Evolutionary conservation across 768 basidiomycete species (phyloP), one percentile per base, ranked within the genome.

Genomic region (Gelatoporia subvermispora): DNA sequence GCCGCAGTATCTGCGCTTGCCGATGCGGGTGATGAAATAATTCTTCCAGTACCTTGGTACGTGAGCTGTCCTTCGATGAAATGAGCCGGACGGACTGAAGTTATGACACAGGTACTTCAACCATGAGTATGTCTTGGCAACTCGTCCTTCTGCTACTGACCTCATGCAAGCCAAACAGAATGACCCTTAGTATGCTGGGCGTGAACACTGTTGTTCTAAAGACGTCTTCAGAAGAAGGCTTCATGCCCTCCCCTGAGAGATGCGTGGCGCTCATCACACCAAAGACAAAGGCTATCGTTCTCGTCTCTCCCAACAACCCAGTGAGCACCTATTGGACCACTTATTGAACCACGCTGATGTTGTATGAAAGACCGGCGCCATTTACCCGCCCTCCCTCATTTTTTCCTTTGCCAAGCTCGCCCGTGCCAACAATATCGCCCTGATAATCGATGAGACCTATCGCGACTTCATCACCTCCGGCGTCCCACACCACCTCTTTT

Each of bases 401-500:
- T 62, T 69, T 0, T 66, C 76, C 4, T 93, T 91, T 54, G 75
- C 77, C 2, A 54, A 68, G 0, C 75, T 93, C 2, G 85, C 88
- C 0, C 66, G 59, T 18, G 67, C 73, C 43, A 63, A 72, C 22
- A 69, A 72, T 1, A 57, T 91, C 16, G 83, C 88, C 0, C 74
- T 93, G 20, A 73, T 93, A 34, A 42, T 94, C n/a, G 91, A 94
- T 65, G 89, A 92, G 66, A 93, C 91, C 1, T 94, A 94, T 65
- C 77, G 89, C 11, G 89, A 93, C 61, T 91, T 93, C 58, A 68
- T 83, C 37, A 58, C 66, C 4, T 58, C 65, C 4, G 56, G 56
- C 17, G 65, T 69, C n/a, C 81, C 85, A 0, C 85, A 88, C 58
- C 51, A 55, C 28, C 69, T 86, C 17, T 87, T 88, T 61, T 64